These are phyloP conservation scores for Fomitopsis serialis DNA, from an alignment of 768 basidiomycete genomes.

Conservation along the genomic window DNA sequence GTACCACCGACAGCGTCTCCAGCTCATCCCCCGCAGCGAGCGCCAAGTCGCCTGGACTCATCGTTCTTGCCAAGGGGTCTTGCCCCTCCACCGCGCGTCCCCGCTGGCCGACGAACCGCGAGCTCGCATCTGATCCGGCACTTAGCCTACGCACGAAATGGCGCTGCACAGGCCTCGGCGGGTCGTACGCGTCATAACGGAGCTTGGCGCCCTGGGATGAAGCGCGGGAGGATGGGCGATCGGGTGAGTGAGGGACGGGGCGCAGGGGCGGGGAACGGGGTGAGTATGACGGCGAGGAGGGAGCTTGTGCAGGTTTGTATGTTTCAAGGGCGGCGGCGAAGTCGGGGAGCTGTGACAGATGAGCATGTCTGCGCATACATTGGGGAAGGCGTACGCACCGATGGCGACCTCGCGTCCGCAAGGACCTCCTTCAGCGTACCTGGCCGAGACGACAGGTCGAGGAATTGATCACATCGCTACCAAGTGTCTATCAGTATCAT, in stretches of 20 bases:
- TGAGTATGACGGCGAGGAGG: neutral
- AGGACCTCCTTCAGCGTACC: conserved; percentile 42
- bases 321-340: conserved; percentile 49
- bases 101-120: conserved; percentile 24
- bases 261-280: conserved; percentile 8
- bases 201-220: conserved; percentile 39
- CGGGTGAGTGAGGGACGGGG: conserved; percentile 7
- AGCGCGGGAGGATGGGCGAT: conserved; percentile 15
- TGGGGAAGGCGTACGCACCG: conserved; percentile 36
- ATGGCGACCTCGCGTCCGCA: conserved; percentile 42
- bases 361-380: neutral
- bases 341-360: conserved; percentile 56
- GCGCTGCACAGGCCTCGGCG: conserved; percentile 48
- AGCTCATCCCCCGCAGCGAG: conserved; percentile 31
- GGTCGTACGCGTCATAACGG: conserved; percentile 66
- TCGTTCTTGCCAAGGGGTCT: conserved; percentile 22
- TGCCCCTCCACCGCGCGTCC: neutral
- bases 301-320: conserved; percentile 5
- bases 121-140: conserved; percentile 30
- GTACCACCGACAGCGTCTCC: conserved; percentile 22
- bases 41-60: conserved; percentile 42
- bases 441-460: conserved; percentile 41
- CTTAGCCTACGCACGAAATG: conserved; percentile 30
- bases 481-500: neutral
- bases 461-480: conserved; percentile 71